phyloP scores from a whole-genome alignment of 495 filamentous ascomycete genomes.

The Aspergillus coremiiformis region DNA sequence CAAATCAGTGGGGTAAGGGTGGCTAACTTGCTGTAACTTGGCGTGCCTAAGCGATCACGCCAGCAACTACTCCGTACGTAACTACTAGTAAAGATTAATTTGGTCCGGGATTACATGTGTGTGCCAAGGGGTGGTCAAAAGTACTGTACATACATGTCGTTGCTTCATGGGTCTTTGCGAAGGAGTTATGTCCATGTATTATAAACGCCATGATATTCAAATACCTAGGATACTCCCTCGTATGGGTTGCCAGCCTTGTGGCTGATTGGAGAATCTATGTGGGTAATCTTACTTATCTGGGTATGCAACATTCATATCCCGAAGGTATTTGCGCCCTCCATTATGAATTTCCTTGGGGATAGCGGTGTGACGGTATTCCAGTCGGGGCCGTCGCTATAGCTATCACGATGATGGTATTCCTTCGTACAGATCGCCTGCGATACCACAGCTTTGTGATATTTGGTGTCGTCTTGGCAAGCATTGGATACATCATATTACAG shows the following conservation, averaged over 20 bases:
- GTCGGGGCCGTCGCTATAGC: slow-evolving; percentile 25
- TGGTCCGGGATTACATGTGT: slow-evolving; percentile 28
- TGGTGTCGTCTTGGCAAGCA: slow-evolving; percentile 27
- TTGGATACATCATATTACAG: slow-evolving; percentile 37
- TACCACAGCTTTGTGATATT: slow-evolving; percentile 37
- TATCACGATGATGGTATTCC: slow-evolving; percentile 29
- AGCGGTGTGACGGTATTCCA: slow-evolving; percentile 25
- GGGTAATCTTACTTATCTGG: slow-evolving; percentile 34
- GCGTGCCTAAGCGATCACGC: neutral
- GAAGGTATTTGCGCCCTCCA: too few relatives aligned
- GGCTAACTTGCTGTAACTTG: slow-evolving; percentile 32
- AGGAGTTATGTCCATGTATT: slow-evolving; percentile 47
- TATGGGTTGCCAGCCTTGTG: slow-evolving; percentile 46
- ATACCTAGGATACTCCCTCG: slow-evolving; percentile 46
- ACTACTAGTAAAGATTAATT: neutral
- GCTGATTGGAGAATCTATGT: slow-evolving; percentile 49
- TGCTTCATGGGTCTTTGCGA: slow-evolving; percentile 50
- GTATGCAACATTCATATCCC: slow-evolving; percentile 42
- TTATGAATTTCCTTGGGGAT: slow-evolving; percentile 37
- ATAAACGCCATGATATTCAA: slow-evolving; percentile 44
- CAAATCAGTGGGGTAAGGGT: slow-evolving; percentile 49
- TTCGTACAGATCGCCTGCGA: slow-evolving; percentile 32
- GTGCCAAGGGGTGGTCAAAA: slow-evolving; percentile 37
- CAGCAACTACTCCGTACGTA: too few relatives aligned
- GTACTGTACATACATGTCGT: slow-evolving; percentile 41